A percentile compares a stretch with the other conserved stretches of the same genome.
These are phyloP conservation scores for Xylaria venustula DNA, from an alignment of 495 filamentous ascomycete genomes.

Conservation along the genomic window DNA sequence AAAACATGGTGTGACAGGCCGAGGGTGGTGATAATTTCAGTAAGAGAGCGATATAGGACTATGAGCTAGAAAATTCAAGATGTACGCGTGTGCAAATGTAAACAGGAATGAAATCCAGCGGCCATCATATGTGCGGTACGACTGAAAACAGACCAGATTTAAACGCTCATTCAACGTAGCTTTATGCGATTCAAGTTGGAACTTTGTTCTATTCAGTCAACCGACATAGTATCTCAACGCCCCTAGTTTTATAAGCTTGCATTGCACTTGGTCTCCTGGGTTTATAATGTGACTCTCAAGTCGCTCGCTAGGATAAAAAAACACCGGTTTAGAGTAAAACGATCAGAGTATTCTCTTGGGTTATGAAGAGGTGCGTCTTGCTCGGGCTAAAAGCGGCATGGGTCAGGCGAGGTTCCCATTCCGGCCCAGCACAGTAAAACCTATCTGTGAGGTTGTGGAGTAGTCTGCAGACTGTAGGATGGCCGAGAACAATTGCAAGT, in stretches of 20 bases:
- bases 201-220: background rate
- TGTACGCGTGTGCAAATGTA: background rate
- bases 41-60: constrained; percentile 7
- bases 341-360: too few relatives aligned
- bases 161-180: background rate
- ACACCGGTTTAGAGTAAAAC: too few relatives aligned
- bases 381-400: too few relatives aligned
- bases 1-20: constrained; percentile 16
- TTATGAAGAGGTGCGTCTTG: too few relatives aligned
- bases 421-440: too few relatives aligned
- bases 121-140: background rate
- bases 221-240: background rate
- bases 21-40: constrained; percentile 7
- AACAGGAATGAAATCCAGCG: background rate
- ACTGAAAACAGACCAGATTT: background rate
- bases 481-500: too few relatives aligned
- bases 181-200: background rate
- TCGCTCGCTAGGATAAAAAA: too few relatives aligned
- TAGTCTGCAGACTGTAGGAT: too few relatives aligned
- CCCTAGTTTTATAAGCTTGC: background rate
- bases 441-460: too few relatives aligned
- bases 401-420: too few relatives aligned
- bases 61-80: background rate
- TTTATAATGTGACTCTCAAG: too few relatives aligned
- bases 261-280: too few relatives aligned